Conservation (phyloP, 2,329 filamentous ascomycete genomes). For the Fusarium illudens region DNA sequence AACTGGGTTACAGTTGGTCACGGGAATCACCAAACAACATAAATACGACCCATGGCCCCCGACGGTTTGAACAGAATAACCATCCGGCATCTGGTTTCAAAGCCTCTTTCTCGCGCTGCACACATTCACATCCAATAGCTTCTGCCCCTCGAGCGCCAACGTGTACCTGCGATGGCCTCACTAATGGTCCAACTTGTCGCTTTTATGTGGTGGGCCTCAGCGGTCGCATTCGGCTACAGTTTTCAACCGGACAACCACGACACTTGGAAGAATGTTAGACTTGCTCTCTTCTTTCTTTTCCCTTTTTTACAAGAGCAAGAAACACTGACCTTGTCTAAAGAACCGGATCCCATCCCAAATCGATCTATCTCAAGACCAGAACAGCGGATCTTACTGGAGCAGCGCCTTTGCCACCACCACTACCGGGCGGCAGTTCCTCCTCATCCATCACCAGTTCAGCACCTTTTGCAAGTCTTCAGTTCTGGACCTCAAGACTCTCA, state of each 20-base stretch:
- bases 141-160: too few relatives aligned
- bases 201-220: too few relatives aligned
- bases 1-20: too few relatives aligned
- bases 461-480: slow-evolving; percentile 2
- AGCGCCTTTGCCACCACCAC: neutral
- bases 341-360: neutral
- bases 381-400: slow-evolving; percentile 5
- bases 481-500: neutral
- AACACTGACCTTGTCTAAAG: neutral
- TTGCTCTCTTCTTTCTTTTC: too few relatives aligned
- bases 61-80: too few relatives aligned
- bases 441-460: neutral
- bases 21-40: too few relatives aligned
- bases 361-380: slow-evolving; percentile 1
- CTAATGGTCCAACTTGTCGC: too few relatives aligned
- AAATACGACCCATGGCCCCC: too few relatives aligned
- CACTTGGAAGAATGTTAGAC: neutral
- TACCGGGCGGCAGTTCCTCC: slow-evolving; percentile 4
- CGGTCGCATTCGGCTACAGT: neutral
- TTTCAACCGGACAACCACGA: neutral
- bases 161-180: too few relatives aligned
- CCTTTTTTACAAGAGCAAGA: neutral
- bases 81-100: too few relatives aligned
- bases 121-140: too few relatives aligned
- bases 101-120: too few relatives aligned